Conservation (phyloP, 768 basidiomycete genomes). For the Serendipita indica region DNA sequence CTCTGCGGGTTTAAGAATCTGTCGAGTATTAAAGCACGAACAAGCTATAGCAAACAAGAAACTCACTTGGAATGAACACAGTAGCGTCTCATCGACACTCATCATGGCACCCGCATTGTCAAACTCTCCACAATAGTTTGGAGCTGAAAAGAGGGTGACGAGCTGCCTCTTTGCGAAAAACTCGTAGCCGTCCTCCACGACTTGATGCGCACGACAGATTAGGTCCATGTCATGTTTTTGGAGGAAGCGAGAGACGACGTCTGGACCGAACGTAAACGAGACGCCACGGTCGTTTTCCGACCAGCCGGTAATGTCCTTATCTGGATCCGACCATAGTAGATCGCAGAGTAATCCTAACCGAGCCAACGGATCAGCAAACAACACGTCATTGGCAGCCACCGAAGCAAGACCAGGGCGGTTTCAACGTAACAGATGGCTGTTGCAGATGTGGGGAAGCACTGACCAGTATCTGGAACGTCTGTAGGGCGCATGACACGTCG, state of each 20-base stretch:
- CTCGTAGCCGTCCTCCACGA: constrained; percentile 98
- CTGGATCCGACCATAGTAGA: constrained; percentile 96
- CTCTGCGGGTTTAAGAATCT: constrained; percentile 98
- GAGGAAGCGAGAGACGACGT: constrained; percentile 94
- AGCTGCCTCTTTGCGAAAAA: constrained; percentile 97
- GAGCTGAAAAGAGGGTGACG: constrained; percentile 93
- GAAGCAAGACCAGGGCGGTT: constrained; percentile 3
- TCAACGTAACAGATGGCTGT: not conserved
- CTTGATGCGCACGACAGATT: constrained; percentile 97
- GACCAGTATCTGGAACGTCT: constrained; percentile 96
- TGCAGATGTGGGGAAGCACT: constrained; percentile 17
- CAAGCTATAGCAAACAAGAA: not conserved
- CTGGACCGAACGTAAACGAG: constrained; percentile 96
- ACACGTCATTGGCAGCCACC: not conserved
- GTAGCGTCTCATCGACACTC: constrained; percentile 93
- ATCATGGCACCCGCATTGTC: constrained; percentile 99
- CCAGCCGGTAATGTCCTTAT: constrained; percentile 99
- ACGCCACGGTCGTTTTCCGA: constrained; percentile 98
- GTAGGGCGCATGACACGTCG: constrained; percentile 97
- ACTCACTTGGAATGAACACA: constrained; percentile 94
- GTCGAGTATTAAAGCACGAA: not conserved
- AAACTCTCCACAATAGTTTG: constrained; percentile 91
- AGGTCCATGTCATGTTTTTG: constrained; percentile 99
- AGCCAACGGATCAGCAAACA: constrained; percentile 7
- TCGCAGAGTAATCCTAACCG: constrained; percentile 77